phyloP scores from a whole-genome alignment of 1,284 basidiomycete species.

The Moesziomyces antarcticus region DNA sequence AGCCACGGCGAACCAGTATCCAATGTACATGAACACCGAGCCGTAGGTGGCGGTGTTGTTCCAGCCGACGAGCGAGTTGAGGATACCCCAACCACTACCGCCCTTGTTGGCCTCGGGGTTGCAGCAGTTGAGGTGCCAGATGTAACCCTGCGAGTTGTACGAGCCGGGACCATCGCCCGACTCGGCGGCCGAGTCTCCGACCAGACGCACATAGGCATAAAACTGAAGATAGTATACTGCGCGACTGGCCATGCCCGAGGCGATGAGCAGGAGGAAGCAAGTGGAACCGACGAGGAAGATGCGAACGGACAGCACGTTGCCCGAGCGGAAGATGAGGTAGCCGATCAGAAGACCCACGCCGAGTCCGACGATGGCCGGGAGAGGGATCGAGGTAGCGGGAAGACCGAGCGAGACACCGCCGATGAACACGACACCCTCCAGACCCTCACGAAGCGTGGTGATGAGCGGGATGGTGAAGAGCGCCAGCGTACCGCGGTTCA shows the following conservation, averaged over 20 bases:
- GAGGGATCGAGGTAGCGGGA: slow-evolving; percentile 61
- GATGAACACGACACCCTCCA: slow-evolving; percentile 65
- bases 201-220: slow-evolving; percentile 56
- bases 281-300: slow-evolving; percentile 62
- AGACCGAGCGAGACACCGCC: slow-evolving; percentile 65
- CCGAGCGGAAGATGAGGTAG: slow-evolving; percentile 57
- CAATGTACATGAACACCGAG: slow-evolving; percentile 52
- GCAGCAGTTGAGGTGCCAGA: slow-evolving; percentile 78
- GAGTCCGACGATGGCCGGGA: slow-evolving; percentile 63
- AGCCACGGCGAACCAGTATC: slow-evolving; percentile 59
- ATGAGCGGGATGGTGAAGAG: slow-evolving; percentile 64
- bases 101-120: slow-evolving; percentile 73
- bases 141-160: slow-evolving; percentile 57
- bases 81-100: slow-evolving; percentile 67
- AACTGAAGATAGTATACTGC: slow-evolving; percentile 63
- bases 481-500: slow-evolving; percentile 46
- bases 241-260: slow-evolving; percentile 61
- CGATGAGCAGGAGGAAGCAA: slow-evolving; percentile 60
- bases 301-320: slow-evolving; percentile 49
- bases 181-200: slow-evolving; percentile 62
- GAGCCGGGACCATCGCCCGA: slow-evolving; percentile 55
- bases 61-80: slow-evolving; percentile 64
- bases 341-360: slow-evolving; percentile 53
- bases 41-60: slow-evolving; percentile 64
- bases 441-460: slow-evolving; percentile 64